These are phyloP conservation scores for Camelina laxa DNA, from an alignment of 345 rosid genomes.

Conservation along the genomic window DNA sequence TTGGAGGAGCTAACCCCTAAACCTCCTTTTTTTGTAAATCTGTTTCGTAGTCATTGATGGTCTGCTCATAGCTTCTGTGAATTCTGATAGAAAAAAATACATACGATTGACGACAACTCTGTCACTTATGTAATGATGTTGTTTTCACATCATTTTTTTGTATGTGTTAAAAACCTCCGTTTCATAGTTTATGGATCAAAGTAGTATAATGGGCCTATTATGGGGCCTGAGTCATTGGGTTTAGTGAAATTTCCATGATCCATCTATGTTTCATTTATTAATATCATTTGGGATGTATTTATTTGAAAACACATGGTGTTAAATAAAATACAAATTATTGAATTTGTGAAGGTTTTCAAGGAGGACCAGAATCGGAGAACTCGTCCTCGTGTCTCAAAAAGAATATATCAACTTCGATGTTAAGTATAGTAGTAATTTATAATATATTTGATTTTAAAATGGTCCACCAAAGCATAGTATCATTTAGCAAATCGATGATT, in stretches of 20 bases:
- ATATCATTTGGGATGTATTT: not conserved
- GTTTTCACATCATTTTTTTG: not conserved
- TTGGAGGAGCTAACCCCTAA: not conserved
- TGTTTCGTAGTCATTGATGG: constrained; percentile 37
- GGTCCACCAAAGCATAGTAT: constrained; percentile 31
- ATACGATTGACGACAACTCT: not conserved
- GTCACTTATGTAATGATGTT: not conserved
- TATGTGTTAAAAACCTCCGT: not conserved
- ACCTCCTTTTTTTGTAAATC: constrained; percentile 13
- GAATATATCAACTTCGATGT: constrained; percentile 37
- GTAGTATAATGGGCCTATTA: not conserved
- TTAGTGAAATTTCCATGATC: not conserved
- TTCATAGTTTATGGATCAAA: not conserved
- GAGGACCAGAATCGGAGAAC: constrained; percentile 28
- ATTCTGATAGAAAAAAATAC: not conserved
- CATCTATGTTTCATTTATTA: not conserved
- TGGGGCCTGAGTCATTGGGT: not conserved
- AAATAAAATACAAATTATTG: not conserved
- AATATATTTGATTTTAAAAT: not conserved
- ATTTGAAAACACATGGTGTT: not conserved
- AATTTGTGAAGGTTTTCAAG: constrained; percentile 12
- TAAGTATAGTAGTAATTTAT: not conserved
- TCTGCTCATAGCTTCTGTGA: constrained; percentile 18
- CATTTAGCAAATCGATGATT: constrained; percentile 29
- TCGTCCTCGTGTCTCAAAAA: constrained; percentile 32